phyloP scores from a whole-genome alignment of 805 yeast genomes.

The Kodamaea neixiangensis region DNA sequence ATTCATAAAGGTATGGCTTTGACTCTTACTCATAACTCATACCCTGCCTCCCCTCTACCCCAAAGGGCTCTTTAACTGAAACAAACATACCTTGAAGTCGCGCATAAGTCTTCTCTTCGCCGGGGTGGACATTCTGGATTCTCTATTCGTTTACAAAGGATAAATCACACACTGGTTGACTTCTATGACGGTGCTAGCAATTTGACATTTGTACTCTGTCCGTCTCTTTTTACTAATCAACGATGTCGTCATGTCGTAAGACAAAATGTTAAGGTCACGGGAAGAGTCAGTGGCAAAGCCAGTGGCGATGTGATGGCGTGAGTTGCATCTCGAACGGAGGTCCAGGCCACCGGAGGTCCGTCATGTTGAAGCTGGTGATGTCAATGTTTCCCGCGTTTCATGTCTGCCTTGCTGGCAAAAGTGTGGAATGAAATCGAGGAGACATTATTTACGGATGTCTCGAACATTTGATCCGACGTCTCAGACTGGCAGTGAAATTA shows the following conservation, averaged over 20 bases:
- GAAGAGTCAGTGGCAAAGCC: too few species aligned
- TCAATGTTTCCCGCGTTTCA: too few species aligned
- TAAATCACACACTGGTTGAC: not conserved
- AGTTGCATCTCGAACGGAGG: too few species aligned
- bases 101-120: conserved; percentile 99
- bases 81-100: conserved; percentile 79
- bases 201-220: not conserved
- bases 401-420: too few species aligned
- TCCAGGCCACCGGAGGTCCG: too few species aligned
- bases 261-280: not conserved
- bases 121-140: conserved; percentile 79
- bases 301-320: not conserved
- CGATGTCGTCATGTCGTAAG: conserved; percentile 4
- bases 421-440: too few species aligned
- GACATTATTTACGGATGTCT: too few species aligned
- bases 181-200: not conserved
- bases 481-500: too few species aligned
- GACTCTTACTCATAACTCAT: too few species aligned
- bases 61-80: not conserved
- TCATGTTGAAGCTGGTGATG: too few species aligned
- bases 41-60: not conserved
- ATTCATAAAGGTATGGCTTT: too few species aligned
- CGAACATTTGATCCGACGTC: too few species aligned
- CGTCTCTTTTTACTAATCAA: conserved; percentile 10
- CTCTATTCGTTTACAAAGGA: not conserved